Conservation (phyloP, 2,329 filamentous ascomycete genomes). For the Proliferodiscus dingleyae region DNA sequence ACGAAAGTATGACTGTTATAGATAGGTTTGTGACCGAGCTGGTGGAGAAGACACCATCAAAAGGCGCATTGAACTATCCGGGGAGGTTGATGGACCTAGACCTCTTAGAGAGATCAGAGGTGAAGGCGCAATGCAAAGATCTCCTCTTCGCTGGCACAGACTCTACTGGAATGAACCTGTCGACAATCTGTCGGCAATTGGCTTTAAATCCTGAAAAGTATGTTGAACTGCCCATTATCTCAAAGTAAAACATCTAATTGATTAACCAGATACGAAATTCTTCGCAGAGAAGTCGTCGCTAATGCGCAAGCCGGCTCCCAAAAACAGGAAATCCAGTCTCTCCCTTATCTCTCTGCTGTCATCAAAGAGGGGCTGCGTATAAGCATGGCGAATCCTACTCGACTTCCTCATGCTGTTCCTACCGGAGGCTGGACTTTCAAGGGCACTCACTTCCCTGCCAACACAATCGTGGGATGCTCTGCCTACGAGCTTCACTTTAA, state of each 20-base stretch:
- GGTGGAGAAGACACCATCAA: constrained; percentile 30
- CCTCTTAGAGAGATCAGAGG: constrained; percentile 38
- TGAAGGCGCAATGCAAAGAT: constrained; percentile 48
- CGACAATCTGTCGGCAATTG: constrained; percentile 43
- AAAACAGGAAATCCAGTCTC: constrained; percentile 30
- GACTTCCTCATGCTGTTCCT: constrained; percentile 45
- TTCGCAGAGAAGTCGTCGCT: constrained; percentile 32
- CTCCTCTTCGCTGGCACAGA: constrained; percentile 52
- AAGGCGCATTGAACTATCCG: constrained; percentile 41
- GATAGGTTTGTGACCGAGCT: constrained; percentile 39
- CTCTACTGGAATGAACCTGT: constrained; percentile 47
- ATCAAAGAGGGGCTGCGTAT: constrained; percentile 47
- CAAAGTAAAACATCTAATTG: not conserved
- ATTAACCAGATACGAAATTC: constrained; percentile 29
- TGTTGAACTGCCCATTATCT: constrained; percentile 3
- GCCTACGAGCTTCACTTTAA: constrained; percentile 44
- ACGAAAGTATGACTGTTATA: constrained; percentile 34
- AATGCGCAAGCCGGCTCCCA: constrained; percentile 18
- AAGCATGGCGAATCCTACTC: constrained; percentile 46
- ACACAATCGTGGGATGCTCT: constrained; percentile 42
- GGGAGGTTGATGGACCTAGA: constrained; percentile 42
- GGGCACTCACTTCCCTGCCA: constrained; percentile 35
- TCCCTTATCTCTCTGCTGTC: constrained; percentile 44
- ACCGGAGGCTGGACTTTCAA: constrained; percentile 23
- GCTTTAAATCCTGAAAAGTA: constrained; percentile 39